Evolutionary conservation across 2,329 filamentous ascomycete species (phyloP).

Genomic region (Capronia epimyces): DNA sequence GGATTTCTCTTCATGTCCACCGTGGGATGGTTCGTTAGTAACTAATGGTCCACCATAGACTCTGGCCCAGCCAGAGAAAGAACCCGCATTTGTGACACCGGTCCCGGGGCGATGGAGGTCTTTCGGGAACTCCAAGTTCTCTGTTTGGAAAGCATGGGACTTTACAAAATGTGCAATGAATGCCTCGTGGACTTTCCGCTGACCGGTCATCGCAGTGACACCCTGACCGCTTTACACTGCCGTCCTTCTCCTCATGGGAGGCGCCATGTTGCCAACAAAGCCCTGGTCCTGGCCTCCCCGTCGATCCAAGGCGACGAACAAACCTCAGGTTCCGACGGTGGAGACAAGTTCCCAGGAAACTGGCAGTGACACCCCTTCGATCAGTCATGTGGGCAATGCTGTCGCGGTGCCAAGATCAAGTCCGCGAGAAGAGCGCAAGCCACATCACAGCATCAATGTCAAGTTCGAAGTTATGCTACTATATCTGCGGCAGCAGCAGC

Average conservation of each 20-base stretch:
- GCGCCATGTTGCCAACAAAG: not conserved
- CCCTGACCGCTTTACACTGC: not conserved
- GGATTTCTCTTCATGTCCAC: not conserved
- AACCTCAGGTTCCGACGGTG: not conserved
- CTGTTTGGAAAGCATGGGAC: not conserved
- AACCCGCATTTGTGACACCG: not conserved
- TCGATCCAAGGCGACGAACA: not conserved
- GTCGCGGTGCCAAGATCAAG: not conserved
- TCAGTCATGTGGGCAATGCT: not conserved
- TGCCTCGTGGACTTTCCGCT: not conserved
- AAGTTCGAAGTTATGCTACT: slow-evolving; percentile 13
- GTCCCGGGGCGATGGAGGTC: not conserved
- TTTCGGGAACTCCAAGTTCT: not conserved
- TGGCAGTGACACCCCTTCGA: not conserved
- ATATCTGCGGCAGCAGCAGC: slow-evolving; percentile 54
- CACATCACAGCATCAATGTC: slow-evolving; percentile 1
- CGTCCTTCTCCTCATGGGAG: not conserved
- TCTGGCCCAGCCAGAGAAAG: not conserved
- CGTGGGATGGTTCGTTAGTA: no score
- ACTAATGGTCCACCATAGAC: no score
- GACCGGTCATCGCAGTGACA: not conserved
- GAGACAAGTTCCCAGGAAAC: not conserved
- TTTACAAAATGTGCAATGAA: not conserved
- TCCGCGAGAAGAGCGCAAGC: not conserved
- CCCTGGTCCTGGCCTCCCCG: not conserved